A percentile compares a stretch with the other conserved stretches of the same genome.
phyloP scores from a whole-genome alignment of 371 early-diverging fungal species.

The Funneliformis caledonium region DNA sequence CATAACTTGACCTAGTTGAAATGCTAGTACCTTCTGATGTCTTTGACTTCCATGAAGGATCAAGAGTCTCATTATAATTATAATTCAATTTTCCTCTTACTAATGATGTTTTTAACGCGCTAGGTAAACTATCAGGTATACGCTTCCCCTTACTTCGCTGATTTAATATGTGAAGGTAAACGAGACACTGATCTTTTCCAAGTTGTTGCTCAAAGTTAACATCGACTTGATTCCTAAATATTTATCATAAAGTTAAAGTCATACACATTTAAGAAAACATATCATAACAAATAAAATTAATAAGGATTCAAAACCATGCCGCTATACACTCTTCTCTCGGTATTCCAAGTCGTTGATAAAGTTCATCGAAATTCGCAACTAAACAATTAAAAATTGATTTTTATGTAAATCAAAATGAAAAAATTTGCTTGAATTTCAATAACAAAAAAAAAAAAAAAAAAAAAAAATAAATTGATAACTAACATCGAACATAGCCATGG shows the following conservation, averaged over 20 bases:
- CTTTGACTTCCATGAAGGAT: conserved; percentile 41
- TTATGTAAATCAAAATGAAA: background rate
- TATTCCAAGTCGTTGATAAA: conserved; percentile 63
- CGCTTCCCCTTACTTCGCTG: conserved; percentile 57
- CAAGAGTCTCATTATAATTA: conserved; percentile 46
- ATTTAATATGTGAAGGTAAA: conserved; percentile 66
- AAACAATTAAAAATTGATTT: conserved; percentile 1
- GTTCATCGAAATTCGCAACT: conserved; percentile 68
- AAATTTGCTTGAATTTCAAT: background rate
- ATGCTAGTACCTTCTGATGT: background rate
- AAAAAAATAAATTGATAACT: conserved; percentile 22
- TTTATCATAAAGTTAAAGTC: background rate
- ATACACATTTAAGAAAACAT: background rate
- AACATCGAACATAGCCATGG: conserved; percentile 69
- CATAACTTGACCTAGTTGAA: conserved; percentile 35
- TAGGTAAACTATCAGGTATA: conserved; percentile 48
- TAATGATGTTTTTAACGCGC: conserved; percentile 47
- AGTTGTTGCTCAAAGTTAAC: conserved; percentile 66
- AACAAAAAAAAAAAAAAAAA: background rate
- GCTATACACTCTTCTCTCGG: conserved; percentile 62
- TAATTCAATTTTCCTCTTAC: conserved; percentile 45
- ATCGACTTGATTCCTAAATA: conserved; percentile 60
- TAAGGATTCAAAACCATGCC: conserved; percentile 55
- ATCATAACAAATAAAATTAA: conserved; percentile 9
- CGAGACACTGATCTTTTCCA: conserved; percentile 67